Base-by-base conservation (phyloP, 495 filamentous ascomycete genomes). In the Neurospora sublineolata region DNA sequence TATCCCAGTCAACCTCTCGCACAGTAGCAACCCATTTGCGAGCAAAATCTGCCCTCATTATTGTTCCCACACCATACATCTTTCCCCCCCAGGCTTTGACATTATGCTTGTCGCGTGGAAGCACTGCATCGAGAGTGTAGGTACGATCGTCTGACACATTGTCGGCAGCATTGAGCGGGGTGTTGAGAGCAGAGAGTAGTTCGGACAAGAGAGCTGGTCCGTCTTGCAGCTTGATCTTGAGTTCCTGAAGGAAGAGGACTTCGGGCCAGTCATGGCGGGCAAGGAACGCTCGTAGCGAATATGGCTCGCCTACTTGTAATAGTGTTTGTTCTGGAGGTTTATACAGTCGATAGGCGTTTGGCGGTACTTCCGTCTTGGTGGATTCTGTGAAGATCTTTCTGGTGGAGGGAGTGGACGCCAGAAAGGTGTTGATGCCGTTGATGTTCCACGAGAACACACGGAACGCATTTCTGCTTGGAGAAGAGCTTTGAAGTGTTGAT, bases 361-460 rank as follows among this genome's bases (percentile, higher is more conserved):
- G 68, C 16, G 37, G 20, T 33, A 4, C 14, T 5, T 33, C 11
- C 1, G 14, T 68, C 52, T 60, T 33, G 14, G 52, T 70, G 42
- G 69, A 69, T 68, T 73, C 38, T 40, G 72, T 41, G 73, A 87
- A 85, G 76, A 87, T 86, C 27, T 79, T 72, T 30, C 14, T 8
- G 3, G 60, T 27, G 8, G 58, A 72, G 42, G 73, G 80, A 8
- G 52, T 16, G 69, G 36, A 30, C 0, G 75, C 75, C 2, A 86
- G 76, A 41, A 84, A 85, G 0, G 83, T 78, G 3, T 67, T 60
- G 12, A 87, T 82, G 69, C 86, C 84, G 75, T 87, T 87, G 71
- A 87, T 79, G 70, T 87, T 87, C 84, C 84, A 86, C 0, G 83
- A 82, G 71, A 82, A 84, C 18, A 87, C 71, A 33, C 77, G 77